Conservation (phyloP, 2,329 filamentous ascomycete species). For the Epichloe amarillans region DNA sequence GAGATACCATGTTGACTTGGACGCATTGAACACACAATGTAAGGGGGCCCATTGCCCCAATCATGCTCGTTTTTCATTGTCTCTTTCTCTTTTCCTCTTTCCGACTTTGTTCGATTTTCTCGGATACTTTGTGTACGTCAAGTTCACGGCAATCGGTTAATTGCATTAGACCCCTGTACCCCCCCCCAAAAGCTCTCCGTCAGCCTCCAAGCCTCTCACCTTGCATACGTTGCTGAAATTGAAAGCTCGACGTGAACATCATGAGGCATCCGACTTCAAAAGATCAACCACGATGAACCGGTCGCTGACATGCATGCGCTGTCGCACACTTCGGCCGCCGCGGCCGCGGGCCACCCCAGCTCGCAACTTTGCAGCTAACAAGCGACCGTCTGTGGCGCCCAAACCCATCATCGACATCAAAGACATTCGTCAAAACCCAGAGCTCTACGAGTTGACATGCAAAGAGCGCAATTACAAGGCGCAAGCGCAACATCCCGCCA, state of each 20-base stretch:
- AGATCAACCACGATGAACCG: slow-evolving; percentile 19
- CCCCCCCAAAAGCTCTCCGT: background rate
- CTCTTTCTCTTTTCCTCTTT: background rate
- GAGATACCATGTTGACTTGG: background rate
- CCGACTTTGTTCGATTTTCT: background rate
- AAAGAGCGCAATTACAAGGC: slow-evolving; percentile 66
- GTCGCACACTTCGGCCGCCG: slow-evolving; percentile 5
- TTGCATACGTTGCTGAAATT: background rate
- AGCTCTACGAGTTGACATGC: slow-evolving; percentile 72
- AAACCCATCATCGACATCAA: slow-evolving; percentile 73
- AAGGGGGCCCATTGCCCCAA: no score
- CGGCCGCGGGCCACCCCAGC: slow-evolving; percentile 1
- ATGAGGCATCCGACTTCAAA: background rate
- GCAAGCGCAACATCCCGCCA: slow-evolving; percentile 39
- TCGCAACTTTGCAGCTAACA: slow-evolving; percentile 15
- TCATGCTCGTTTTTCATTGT: no score
- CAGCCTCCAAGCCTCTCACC: slow-evolving; percentile 6
- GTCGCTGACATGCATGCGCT: slow-evolving; percentile 14
- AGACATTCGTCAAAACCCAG: slow-evolving; percentile 75
- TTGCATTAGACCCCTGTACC: slow-evolving; percentile 3
- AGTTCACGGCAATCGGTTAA: slow-evolving; percentile 1
- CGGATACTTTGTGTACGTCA: no score
- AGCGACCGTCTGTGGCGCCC: slow-evolving; percentile 57
- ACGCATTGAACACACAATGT: background rate
- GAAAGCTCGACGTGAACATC: background rate